phyloP scores from a whole-genome alignment of 805 yeast genomes.

The Cyberlindnera veronae region DNA sequence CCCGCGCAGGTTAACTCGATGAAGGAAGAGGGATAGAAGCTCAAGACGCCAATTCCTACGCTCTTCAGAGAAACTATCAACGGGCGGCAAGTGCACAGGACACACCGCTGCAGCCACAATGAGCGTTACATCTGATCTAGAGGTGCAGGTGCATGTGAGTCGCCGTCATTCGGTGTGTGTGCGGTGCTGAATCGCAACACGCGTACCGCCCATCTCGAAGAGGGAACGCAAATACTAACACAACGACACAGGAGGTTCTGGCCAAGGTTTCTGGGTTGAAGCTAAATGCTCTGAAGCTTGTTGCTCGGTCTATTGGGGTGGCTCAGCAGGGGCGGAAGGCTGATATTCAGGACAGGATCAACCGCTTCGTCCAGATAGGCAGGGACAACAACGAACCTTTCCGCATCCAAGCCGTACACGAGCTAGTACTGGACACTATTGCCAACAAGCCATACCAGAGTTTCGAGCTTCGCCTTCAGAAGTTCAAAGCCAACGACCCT shows the following conservation, averaged over 20 bases:
- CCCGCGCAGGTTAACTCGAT: too few species aligned
- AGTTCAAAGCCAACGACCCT: neutral
- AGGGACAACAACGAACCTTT: slow-evolving; percentile 36
- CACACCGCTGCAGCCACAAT: too few species aligned
- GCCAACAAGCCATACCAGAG: slow-evolving; percentile 37
- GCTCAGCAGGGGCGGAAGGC: slow-evolving; percentile 57
- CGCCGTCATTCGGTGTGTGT: too few species aligned
- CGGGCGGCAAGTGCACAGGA: too few species aligned
- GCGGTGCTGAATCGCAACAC: too few species aligned
- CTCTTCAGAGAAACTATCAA: too few species aligned
- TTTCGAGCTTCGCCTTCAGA: slow-evolving; percentile 30
- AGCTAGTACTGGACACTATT: slow-evolving; percentile 37
- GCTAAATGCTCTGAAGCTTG: slow-evolving; percentile 49
- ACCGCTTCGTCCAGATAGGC: slow-evolving; percentile 42
- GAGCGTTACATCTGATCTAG: too few species aligned
- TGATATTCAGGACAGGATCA: slow-evolving; percentile 53
- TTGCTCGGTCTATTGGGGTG: slow-evolving; percentile 48
- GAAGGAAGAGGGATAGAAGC: too few species aligned
- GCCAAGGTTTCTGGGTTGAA: slow-evolving; percentile 30
- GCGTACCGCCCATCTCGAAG: too few species aligned
- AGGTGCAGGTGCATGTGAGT: too few species aligned
- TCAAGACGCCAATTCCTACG: too few species aligned
- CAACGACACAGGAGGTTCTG: neutral
- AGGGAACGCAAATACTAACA: neutral
- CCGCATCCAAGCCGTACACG: slow-evolving; percentile 42